Evolutionary conservation across 2,329 filamentous ascomycete species (phyloP).

Genomic region (Arthrobotrys sphaeroides): DNA sequence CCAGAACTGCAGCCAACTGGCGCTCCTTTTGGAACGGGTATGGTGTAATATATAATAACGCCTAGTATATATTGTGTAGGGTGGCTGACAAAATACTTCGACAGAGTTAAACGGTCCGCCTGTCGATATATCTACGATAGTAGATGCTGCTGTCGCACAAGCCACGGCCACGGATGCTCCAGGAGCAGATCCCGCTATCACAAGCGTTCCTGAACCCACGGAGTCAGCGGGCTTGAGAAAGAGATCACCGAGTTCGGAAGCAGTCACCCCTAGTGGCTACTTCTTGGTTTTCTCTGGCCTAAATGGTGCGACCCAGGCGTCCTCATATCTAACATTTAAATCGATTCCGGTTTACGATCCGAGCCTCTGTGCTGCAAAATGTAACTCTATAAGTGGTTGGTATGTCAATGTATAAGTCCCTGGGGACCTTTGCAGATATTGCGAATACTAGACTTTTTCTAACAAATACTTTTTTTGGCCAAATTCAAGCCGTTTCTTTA

Average conservation of each 20-base stretch:
- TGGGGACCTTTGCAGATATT: no score
- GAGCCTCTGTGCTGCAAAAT: constrained; percentile 4
- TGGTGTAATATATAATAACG: no score
- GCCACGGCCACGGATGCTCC: constrained; percentile 12
- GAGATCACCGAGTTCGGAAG: constrained; percentile 8
- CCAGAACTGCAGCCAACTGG: constrained; percentile 9
- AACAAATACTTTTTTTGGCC: not conserved
- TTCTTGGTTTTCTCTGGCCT: constrained; percentile 12
- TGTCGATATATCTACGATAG: constrained; percentile 14
- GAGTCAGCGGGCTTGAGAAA: not conserved
- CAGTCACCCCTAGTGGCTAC: not conserved
- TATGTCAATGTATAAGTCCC: not conserved
- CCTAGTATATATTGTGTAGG: not conserved
- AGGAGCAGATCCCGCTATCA: constrained; percentile 18
- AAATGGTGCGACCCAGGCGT: constrained; percentile 11
- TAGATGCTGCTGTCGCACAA: constrained; percentile 11
- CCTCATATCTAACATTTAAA: constrained; percentile 8
- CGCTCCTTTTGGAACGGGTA: constrained; percentile 6
- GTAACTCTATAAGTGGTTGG: constrained; percentile 7
- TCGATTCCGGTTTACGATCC: constrained; percentile 5
- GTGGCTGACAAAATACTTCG: not conserved
- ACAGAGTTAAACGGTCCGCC: not conserved
- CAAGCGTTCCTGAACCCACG: not conserved
- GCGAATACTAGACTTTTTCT: no score
- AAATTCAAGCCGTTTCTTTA: constrained; percentile 21